Evolutionary conservation across 176 grass and related monocot species (phyloP), one percentile per base, ranked within the genome.

Genomic region (Eleusine coracana): DNA sequence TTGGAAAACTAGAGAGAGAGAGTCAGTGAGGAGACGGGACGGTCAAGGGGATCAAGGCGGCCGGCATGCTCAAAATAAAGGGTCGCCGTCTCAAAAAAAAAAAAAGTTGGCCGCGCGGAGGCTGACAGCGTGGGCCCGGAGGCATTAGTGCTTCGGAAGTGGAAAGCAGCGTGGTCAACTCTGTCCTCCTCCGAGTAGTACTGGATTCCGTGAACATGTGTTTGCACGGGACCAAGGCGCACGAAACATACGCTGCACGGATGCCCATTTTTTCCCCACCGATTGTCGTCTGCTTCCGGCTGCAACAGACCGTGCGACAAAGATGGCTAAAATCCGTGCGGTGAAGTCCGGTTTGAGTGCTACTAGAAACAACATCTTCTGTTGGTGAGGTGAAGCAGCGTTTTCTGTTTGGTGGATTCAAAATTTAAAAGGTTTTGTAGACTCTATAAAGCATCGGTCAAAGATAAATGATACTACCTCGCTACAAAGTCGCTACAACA

Each of bases 131-230:
- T 75, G 70, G 82, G 75, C 0, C 58, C 64, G 9, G 50, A 20
- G 8, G 62, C 39, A 55, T 73, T 73, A 25, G 73, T 38, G 81
- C 75, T 11, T 50, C 28, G 49, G 6, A 41, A 83, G 74, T 41
- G n/a, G 40, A 44, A 50, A 48, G 28, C 63, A 58, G 38, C 81
- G 11, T 51, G 16, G 81, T 84, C 82, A 88, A 88, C 69, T 0
- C 51, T 46, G 18, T 5, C 66, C 69, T 34, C 37, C 75, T 52
- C 50, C 48, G 48, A 36, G 44, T 48, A 34, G 21, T 21, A 38
- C 2, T 44, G 58, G 66, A 45, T 78, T 45, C 80, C 48, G 80
- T 46, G 55, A 58, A 58, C 55, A 20, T 12, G 44, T 46, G 7
- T 7, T 42, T 42, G 40, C 44, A 46, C 44, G 44, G 44, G 8